phyloP scores from a whole-genome alignment of 345 rosid species.

The Brassica nigra region DNA sequence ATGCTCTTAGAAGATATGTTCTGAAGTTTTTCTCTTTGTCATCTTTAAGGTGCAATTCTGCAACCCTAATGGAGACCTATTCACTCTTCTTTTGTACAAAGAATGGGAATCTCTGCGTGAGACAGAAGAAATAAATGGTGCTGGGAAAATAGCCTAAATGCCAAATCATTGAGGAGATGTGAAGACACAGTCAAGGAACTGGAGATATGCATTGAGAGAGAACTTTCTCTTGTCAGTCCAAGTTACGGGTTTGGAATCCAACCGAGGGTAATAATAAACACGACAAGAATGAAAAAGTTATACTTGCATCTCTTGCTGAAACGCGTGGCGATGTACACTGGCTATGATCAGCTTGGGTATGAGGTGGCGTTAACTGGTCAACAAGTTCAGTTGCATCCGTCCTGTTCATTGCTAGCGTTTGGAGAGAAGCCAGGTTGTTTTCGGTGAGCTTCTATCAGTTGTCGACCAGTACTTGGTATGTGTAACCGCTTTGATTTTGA shows the following conservation, averaged over 20 bases:
- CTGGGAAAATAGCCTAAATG: constrained; percentile 92
- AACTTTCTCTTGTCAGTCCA: constrained; percentile 61
- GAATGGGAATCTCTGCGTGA: constrained; percentile 64
- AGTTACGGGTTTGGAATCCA: constrained; percentile 70
- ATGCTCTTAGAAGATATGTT: background rate
- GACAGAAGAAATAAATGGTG: constrained; percentile 77
- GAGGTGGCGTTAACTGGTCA: constrained; percentile 80
- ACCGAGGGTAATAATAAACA: constrained; percentile 40
- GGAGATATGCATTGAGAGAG: constrained; percentile 64
- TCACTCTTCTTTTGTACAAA: constrained; percentile 78
- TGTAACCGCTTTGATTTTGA: constrained; percentile 84
- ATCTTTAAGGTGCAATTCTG: constrained; percentile 64
- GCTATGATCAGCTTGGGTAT: constrained; percentile 82
- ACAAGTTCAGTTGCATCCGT: constrained; percentile 77
- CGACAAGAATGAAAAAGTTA: constrained; percentile 60
- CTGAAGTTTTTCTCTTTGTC: constrained; percentile 15
- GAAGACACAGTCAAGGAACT: constrained; percentile 73
- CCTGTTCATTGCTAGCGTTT: constrained; percentile 78
- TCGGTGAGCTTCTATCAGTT: constrained; percentile 68
- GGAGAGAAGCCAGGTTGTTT: constrained; percentile 89
- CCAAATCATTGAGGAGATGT: constrained; percentile 90
- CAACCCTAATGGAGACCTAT: constrained; percentile 76
- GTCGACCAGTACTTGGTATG: constrained; percentile 75
- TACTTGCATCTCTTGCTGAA: constrained; percentile 77
- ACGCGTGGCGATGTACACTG: constrained; percentile 87